Conservation (phyloP, 2,329 filamentous ascomycete species). For the Cladosporium phlei region DNA sequence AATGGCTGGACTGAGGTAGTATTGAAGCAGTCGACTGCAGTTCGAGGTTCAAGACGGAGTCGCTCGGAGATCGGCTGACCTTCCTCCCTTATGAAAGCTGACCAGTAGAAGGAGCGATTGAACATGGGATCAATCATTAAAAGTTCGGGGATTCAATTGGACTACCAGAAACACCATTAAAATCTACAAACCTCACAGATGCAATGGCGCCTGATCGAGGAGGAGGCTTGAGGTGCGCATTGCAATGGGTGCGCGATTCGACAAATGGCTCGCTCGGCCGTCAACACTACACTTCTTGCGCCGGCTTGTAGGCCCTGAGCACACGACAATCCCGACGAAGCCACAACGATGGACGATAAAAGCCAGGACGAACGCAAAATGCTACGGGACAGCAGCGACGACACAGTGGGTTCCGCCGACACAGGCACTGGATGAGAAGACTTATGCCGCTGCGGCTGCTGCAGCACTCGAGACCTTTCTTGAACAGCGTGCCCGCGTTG, state of each 20-base stretch:
- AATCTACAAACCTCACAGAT: constrained; percentile 16
- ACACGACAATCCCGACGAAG: background rate
- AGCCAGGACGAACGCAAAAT: background rate
- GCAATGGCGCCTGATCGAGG: constrained; percentile 34
- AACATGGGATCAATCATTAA: constrained; percentile 1
- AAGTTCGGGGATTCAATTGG: background rate
- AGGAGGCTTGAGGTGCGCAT: constrained; percentile 17
- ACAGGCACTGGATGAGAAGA: background rate
- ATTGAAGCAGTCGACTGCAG: background rate
- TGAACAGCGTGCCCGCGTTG: constrained; percentile 8
- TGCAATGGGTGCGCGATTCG: constrained; percentile 42
- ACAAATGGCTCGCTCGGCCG: constrained; percentile 43
- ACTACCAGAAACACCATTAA: background rate
- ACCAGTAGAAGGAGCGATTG: too few relatives aligned
- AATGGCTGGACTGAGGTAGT: background rate
- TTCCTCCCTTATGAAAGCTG: too few relatives aligned
- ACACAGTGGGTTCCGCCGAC: background rate
- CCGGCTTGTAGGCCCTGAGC: constrained; percentile 13
- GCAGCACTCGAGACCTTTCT: constrained; percentile 1
- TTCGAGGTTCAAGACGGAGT: background rate
- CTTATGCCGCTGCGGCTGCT: background rate
- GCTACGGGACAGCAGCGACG: background rate
- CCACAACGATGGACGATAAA: background rate
- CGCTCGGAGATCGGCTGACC: too few relatives aligned
- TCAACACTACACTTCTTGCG: constrained; percentile 31